These are phyloP conservation scores for Emergomyces africanus DNA, from an alignment of 2,329 filamentous ascomycete species.

Conservation along the genomic window DNA sequence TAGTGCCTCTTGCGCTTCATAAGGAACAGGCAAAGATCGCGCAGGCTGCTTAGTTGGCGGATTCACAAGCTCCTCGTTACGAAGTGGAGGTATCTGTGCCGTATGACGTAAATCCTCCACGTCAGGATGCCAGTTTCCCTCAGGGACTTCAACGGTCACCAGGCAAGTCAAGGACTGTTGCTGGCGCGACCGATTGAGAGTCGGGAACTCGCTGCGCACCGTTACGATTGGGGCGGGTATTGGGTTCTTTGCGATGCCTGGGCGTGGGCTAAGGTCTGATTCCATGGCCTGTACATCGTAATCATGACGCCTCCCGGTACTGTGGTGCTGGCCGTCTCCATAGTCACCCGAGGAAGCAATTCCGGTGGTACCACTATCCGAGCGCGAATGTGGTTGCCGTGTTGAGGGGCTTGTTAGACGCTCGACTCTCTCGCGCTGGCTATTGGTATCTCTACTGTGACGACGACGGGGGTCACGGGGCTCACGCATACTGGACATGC, in stretches of 20 bases:
- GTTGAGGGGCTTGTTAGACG: slow-evolving; percentile 27
- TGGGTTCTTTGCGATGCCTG: slow-evolving; percentile 53
- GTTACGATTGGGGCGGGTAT: slow-evolving; percentile 88
- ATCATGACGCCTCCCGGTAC: slow-evolving; percentile 62
- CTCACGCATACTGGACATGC: slow-evolving; percentile 5
- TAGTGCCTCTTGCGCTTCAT: slow-evolving; percentile 62
- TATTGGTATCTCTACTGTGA: slow-evolving; percentile 29
- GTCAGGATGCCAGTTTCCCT: slow-evolving; percentile 44
- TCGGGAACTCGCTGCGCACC: slow-evolving; percentile 92
- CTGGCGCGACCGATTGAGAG: slow-evolving; percentile 77
- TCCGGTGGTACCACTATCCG: slow-evolving; percentile 66
- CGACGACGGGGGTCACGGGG: slow-evolving; percentile 21
- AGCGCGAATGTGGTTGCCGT: slow-evolving; percentile 50
- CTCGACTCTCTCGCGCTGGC: slow-evolving; percentile 34
- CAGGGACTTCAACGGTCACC: slow-evolving; percentile 79
- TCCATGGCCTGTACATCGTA: slow-evolving; percentile 97
- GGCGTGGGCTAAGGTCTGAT: slow-evolving; percentile 55
- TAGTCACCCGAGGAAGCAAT: slow-evolving; percentile 66
- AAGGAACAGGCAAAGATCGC: slow-evolving; percentile 47
- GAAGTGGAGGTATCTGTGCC: slow-evolving; percentile 38
- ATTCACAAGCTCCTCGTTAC: slow-evolving; percentile 41
- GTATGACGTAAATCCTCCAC: slow-evolving; percentile 47
- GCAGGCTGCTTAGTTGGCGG: slow-evolving; percentile 34
- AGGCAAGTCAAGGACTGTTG: slow-evolving; percentile 92
- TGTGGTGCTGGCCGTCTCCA: slow-evolving; percentile 57